A percentile compares a stretch with the other conserved stretches of the same genome.
These are phyloP conservation scores for Fremontodendron californicum DNA, from an alignment of 345 rosid species.

Conservation along the genomic window DNA sequence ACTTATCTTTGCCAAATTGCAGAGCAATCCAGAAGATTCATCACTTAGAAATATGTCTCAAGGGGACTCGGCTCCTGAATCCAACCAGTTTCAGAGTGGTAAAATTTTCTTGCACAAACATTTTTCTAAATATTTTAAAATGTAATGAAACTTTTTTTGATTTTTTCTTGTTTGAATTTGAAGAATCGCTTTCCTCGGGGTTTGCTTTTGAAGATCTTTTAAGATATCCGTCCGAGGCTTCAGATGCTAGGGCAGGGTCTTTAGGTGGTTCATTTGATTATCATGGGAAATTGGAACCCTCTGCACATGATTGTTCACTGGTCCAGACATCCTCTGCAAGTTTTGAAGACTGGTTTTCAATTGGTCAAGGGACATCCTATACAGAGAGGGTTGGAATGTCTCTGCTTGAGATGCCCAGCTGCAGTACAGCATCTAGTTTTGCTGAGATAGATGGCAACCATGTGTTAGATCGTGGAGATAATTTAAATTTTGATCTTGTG, in stretches of 20 bases:
- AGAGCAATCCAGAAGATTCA: slow-evolving; percentile 37
- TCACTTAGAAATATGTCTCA: slow-evolving; percentile 13
- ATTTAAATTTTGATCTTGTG: slow-evolving; percentile 18
- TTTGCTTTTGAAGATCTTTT: slow-evolving; percentile 1
- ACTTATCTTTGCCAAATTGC: slow-evolving; percentile 3
- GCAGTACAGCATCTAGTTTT: slow-evolving; percentile 45
- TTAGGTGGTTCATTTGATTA: slow-evolving; percentile 29
- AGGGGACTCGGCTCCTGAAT: slow-evolving; percentile 24
- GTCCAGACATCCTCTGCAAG: slow-evolving; percentile 38
- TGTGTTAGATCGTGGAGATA: slow-evolving; percentile 29
- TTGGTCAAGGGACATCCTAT: slow-evolving; percentile 24
- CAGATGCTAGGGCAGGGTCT: slow-evolving; percentile 24
- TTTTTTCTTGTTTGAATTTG: slow-evolving; percentile 19
- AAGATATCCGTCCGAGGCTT: slow-evolving; percentile 20
- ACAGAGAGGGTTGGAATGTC: slow-evolving; percentile 31
- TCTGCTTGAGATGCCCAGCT: slow-evolving; percentile 39
- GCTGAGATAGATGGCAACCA: slow-evolving; percentile 28
- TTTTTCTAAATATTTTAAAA: background rate
- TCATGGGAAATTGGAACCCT: slow-evolving; percentile 23
- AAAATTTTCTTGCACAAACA: background rate
- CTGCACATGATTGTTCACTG: slow-evolving; percentile 31
- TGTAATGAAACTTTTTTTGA: background rate
- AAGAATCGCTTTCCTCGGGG: background rate
- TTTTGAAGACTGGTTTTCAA: slow-evolving; percentile 33
- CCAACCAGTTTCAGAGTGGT: slow-evolving; percentile 43